Evolutionary conservation across 345 rosid genomes (phyloP).

Genomic region (Laguncularia racemosa): DNA sequence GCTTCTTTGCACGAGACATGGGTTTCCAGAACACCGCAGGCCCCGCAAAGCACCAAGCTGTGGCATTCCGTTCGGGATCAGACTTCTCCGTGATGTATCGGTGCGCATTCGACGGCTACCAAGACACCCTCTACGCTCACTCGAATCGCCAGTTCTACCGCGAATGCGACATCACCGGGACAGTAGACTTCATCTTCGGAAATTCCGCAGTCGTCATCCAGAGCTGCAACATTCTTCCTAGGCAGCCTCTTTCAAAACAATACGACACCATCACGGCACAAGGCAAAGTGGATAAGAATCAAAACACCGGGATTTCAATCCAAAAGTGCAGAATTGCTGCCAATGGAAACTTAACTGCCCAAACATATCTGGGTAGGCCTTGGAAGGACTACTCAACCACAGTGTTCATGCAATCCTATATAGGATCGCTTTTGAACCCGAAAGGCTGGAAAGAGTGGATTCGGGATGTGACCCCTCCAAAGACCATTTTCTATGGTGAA

Average conservation of each 20-base stretch:
- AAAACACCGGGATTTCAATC: conserved; percentile 43
- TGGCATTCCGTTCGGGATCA: too few relatives aligned
- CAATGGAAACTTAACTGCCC: conserved; percentile 27
- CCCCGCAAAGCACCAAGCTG: too few relatives aligned
- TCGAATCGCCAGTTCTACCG: too few relatives aligned
- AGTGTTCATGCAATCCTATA: conserved; percentile 56
- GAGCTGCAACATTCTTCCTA: conserved; percentile 45
- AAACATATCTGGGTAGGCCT: conserved; percentile 66
- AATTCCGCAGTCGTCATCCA: too few relatives aligned
- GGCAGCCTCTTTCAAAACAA: conserved; percentile 49
- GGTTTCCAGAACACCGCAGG: too few relatives aligned
- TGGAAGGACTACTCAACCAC: conserved; percentile 63
- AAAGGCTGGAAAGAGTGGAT: conserved; percentile 66
- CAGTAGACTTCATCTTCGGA: too few relatives aligned
- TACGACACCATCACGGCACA: conserved; percentile 70
- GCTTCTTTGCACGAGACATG: too few relatives aligned
- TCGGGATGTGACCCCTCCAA: conserved; percentile 42
- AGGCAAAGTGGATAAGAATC: conserved; percentile 49
- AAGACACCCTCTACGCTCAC: conserved; percentile 2
- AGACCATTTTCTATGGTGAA: conserved; percentile 57
- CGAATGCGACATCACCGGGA: too few relatives aligned
- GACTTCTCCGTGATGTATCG: too few relatives aligned
- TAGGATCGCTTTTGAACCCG: conserved; percentile 39
- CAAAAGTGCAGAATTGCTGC: conserved; percentile 30
- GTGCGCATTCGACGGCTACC: too few relatives aligned